Percentiles rank a stretch among this genome's conserved stretches.
phyloP scores from a whole-genome alignment of 192 early-diverging fungal species.

The Lunasporangiospora selenospora region DNA sequence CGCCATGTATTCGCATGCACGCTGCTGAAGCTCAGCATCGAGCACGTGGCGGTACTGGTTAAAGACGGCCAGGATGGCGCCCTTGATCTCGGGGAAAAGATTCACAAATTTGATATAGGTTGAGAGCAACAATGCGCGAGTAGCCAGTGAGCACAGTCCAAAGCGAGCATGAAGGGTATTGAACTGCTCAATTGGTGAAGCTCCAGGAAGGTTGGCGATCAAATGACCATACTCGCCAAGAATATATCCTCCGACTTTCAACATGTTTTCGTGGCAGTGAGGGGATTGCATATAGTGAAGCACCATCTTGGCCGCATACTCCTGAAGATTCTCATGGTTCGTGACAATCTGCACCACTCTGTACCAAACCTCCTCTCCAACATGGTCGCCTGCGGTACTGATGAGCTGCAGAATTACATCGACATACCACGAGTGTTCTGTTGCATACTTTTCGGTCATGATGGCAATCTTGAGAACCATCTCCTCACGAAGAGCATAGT shows the following conservation, averaged over 20 bases:
- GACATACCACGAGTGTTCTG: conserved; percentile 98
- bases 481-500: conserved; percentile 92
- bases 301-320: conserved; percentile 89
- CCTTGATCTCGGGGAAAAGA: conserved; percentile 97
- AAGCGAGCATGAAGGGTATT: conserved; percentile 94
- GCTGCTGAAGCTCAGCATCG: conserved; percentile 96
- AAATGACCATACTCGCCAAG: conserved; percentile 98
- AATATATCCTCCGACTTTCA: conserved; percentile 96
- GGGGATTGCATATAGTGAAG: conserved; percentile 85
- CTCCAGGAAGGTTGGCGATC: conserved; percentile 87
- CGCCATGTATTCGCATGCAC: conserved; percentile 95
- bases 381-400: conserved; percentile 93
- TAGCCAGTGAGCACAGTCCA: conserved; percentile 75
- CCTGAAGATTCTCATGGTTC: conserved; percentile 94
- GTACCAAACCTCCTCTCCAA: conserved; percentile 98
- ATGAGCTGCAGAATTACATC: conserved; percentile 97
- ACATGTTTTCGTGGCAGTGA: conserved; percentile 93
- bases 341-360: conserved; percentile 96
- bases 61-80: conserved; percentile 84
- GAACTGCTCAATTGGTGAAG: conserved; percentile 93
- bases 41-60: conserved; percentile 86
- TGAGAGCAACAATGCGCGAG: conserved; percentile 86
- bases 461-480: conserved; percentile 99
- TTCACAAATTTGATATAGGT: conserved; percentile 97
- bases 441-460: conserved; percentile 96